phyloP scores from a whole-genome alignment of 352 stramenopile genomes.

The Pythium brassicae region DNA sequence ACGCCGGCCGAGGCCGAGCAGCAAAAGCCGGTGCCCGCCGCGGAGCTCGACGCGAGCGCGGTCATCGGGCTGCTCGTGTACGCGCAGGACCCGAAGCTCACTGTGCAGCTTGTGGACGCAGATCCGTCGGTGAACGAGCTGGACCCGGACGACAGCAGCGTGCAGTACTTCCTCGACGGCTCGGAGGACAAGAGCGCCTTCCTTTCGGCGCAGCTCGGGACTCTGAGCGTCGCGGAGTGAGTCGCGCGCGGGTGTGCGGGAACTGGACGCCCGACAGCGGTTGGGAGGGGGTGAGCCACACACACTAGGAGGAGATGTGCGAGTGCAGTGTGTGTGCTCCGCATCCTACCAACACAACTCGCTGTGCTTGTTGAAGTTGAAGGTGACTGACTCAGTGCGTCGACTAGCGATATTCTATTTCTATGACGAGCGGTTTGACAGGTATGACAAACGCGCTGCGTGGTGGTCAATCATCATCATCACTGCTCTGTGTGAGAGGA shows the following conservation, averaged over 20 bases:
- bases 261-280: neutral
- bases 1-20: constrained; percentile 10
- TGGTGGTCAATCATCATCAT: too few species aligned
- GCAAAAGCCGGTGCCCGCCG: constrained; percentile 4
- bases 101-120: constrained; percentile 14
- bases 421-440: too few species aligned
- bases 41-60: constrained; percentile 18
- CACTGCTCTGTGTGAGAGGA: too few species aligned
- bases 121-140: constrained; percentile 13
- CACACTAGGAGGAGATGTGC: too few species aligned
- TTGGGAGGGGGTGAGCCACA: too few species aligned
- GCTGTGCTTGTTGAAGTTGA: too few species aligned
- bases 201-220: constrained; percentile 11
- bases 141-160: constrained; percentile 24
- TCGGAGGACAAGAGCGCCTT: constrained; percentile 14
- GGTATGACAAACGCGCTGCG: too few species aligned
- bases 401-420: too few species aligned
- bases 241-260: too few species aligned
- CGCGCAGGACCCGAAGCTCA: constrained; percentile 22
- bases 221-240: constrained; percentile 4
- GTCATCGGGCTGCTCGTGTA: constrained; percentile 32
- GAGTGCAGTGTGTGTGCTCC: too few species aligned
- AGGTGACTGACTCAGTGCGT: too few species aligned
- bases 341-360: too few species aligned
- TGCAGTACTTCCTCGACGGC: constrained; percentile 17